Evolutionary conservation across 768 basidiomycete species (phyloP), one percentile per base, ranked within the genome.

Genomic region (Boletus pseudo-olivaceus): DNA sequence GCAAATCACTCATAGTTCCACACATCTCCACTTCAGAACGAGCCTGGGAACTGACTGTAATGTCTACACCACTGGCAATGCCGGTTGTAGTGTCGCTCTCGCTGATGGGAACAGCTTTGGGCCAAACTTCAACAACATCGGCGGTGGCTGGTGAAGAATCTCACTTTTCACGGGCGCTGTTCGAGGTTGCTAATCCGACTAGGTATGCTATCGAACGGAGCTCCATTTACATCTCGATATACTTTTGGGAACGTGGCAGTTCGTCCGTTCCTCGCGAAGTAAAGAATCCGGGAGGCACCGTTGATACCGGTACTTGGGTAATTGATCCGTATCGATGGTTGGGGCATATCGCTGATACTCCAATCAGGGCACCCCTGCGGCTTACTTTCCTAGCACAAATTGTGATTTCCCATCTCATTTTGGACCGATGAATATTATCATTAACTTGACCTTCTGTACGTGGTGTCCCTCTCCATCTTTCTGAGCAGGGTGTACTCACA

Each of bases 221-320:
- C 14, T 41, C 59, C 8, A 59, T 48, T 19, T 66, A 67, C 43
- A 68, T 78, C 27, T 67, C 70, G 30, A 56, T 75, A 32, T 78
- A 69, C 63, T 76, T 74, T 55, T 77, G 77, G 75, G 72, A 70
- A 30, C 63, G 77, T 27, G 63, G 67, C n/a, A 67, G 67, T 43
- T 19, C 66, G 1, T 59, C 58, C n/a, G 68, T 76, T n/a, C 77
- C 77, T 11, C 53, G 54, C 4, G 61, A 72, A 37, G 68, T 78
- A 33, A 55, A 17, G 41, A 43, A 51, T 45, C 67, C 64, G 7
- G 60, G 62, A 2, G 40, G 45, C 7, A 62, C 47, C 12, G 58
- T 67, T 11, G 32, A 67, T 46, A 56, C 67, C 23, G 50, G 49
- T 37, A 56, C 34, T 26, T 72, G 71, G 67, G 71, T 71, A 52